Percentiles rank a stretch among this genome's conserved stretches.
phyloP scores from a whole-genome alignment of 148 eudicot species.

The Chenopodium suecicum region DNA sequence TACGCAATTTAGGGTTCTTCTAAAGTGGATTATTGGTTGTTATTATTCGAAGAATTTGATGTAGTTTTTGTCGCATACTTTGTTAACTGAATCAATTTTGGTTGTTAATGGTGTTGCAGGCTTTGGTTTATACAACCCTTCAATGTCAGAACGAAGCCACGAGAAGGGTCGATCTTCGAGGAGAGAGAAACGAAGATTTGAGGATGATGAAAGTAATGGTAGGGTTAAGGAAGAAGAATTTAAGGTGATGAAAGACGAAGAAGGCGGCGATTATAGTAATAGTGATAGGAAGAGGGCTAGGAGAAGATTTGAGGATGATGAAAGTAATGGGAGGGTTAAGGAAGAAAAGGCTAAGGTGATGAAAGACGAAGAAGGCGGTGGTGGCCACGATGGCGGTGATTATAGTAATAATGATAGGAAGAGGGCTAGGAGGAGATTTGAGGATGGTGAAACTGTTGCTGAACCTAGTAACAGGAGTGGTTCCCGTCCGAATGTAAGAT shows the following conservation, averaged over 20 bases:
- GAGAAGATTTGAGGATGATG: constrained; percentile 38
- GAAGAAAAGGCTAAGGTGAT: constrained; percentile 2
- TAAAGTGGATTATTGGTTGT: no score
- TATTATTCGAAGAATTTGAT: no score
- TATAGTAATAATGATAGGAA: constrained; percentile 17
- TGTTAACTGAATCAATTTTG: no score
- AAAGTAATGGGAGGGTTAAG: constrained; percentile 7
- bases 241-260: constrained; percentile 31
- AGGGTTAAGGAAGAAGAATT: background rate
- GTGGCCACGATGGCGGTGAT: background rate
- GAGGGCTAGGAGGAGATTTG: constrained; percentile 28
- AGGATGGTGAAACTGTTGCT: constrained; percentile 23
- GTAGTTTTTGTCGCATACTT: no score
- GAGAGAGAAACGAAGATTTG: constrained; percentile 25
- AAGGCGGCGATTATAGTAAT: background rate
- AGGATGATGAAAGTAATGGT: constrained; percentile 25
- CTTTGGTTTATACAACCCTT: no score
- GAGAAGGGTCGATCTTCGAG: no score
- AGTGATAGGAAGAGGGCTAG: constrained; percentile 26
- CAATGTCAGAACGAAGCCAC: no score
- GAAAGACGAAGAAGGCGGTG: constrained; percentile 25
- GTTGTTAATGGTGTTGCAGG: no score
- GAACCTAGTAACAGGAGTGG: constrained; percentile 22
- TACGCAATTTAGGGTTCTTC: no score
- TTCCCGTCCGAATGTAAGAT: constrained; percentile 63